phyloP scores from a whole-genome alignment of 2,329 filamentous ascomycete genomes.

The Zymoseptoria brevis region DNA sequence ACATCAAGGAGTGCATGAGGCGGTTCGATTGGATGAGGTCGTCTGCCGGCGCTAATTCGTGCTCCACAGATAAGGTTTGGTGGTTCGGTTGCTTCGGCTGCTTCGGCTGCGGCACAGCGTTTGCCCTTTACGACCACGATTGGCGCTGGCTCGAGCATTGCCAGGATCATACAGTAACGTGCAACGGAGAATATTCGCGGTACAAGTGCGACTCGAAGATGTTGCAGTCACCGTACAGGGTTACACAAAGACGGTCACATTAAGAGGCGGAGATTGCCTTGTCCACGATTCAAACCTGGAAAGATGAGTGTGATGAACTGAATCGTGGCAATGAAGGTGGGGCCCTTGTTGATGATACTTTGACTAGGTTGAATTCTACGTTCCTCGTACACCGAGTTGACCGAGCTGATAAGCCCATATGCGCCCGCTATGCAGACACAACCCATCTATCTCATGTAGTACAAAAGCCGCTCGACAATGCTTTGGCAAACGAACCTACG shows the following conservation, averaged over 20 bases:
- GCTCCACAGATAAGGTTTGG: background rate
- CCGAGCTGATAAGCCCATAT: too few relatives aligned
- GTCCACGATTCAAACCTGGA: background rate
- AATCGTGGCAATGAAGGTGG: background rate
- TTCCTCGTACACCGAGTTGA: too few relatives aligned
- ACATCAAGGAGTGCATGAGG: background rate
- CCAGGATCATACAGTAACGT: background rate
- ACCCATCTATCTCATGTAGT: background rate
- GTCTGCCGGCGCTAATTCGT: background rate
- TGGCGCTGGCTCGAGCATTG: background rate
- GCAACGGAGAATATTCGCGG: background rate
- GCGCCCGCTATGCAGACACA: too few relatives aligned
- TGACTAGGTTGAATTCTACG: background rate
- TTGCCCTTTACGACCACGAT: background rate
- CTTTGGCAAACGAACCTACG: background rate
- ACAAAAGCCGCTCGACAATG: background rate
- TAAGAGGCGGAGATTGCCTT: too few relatives aligned
- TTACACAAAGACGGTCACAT: too few relatives aligned
- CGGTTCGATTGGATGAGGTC: background rate
- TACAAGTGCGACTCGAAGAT: background rate
- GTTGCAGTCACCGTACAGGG: too few relatives aligned
- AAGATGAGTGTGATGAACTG: background rate
- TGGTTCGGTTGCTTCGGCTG: background rate
- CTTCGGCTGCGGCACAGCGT: background rate
- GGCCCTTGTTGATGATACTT: background rate